phyloP scores from a whole-genome alignment of 257 asterid species.

The Ligustrum vulgare region DNA sequence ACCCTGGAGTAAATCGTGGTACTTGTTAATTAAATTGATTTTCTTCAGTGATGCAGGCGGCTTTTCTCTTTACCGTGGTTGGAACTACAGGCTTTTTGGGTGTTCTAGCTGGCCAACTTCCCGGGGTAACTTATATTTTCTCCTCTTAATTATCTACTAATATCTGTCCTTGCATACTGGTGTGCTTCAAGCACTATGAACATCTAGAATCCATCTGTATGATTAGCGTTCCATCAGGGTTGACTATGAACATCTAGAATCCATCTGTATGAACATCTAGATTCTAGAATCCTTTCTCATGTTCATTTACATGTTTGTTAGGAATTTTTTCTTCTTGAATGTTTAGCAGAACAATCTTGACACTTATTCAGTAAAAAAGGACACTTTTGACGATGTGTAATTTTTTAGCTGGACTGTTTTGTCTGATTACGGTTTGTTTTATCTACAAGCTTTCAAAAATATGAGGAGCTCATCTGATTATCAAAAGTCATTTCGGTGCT shows the following conservation, averaged over 20 bases:
- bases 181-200: background rate
- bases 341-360: background rate
- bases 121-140: conserved; percentile 70
- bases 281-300: background rate
- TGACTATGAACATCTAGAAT: background rate
- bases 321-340: background rate
- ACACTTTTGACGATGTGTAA: background rate
- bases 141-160: conserved; percentile 12
- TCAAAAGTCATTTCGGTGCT: background rate
- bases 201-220: background rate
- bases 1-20: background rate
- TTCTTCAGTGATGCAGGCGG: conserved; percentile 92
- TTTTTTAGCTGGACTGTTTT: background rate
- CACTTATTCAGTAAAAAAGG: background rate
- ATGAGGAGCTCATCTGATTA: background rate
- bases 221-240: background rate
- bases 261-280: too few species aligned
- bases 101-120: conserved; percentile 89
- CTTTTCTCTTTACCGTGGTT: conserved; percentile 93
- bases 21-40: conserved; percentile 56
- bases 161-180: background rate
- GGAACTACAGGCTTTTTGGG: conserved; percentile 87
- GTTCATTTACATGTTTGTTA: background rate
- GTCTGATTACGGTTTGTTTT: background rate
- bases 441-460: background rate